phyloP scores from a whole-genome alignment of 2,329 filamentous ascomycete genomes.

The Monilinia laxa region DNA sequence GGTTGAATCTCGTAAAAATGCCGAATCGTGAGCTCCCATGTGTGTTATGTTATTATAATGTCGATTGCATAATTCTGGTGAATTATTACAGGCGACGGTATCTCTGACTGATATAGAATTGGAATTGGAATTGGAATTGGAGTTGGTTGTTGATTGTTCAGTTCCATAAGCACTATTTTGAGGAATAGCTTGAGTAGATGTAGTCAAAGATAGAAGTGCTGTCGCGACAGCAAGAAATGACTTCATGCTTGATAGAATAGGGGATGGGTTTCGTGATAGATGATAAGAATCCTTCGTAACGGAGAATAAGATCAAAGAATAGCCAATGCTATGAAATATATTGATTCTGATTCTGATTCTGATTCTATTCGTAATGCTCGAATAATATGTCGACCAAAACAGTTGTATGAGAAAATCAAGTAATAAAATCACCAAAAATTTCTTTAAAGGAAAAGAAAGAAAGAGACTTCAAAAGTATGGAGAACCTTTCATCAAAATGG shows the following conservation, averaged over 20 bases:
- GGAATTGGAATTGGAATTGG: slow-evolving; percentile 21
- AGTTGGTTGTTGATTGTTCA: slow-evolving; percentile 19
- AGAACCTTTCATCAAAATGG: slow-evolving; percentile 5
- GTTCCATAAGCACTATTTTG: slow-evolving; percentile 24
- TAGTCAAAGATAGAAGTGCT: slow-evolving; percentile 33
- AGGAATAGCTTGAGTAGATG: slow-evolving; percentile 31
- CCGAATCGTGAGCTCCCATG: slow-evolving; percentile 66
- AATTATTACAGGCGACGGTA: slow-evolving; percentile 69
- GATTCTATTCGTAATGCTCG: not conserved
- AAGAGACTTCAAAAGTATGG: slow-evolving; percentile 10
- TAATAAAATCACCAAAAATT: not conserved
- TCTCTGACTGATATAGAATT: slow-evolving; percentile 25
- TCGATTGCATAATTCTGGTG: slow-evolving; percentile 67
- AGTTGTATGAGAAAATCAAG: not conserved
- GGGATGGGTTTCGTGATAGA: not conserved
- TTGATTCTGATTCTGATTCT: not conserved
- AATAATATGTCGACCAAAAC: not conserved
- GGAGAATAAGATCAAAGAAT: not conserved
- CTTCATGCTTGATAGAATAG: slow-evolving; percentile 22
- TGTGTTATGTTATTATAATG: slow-evolving; percentile 75
- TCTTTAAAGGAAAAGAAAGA: slow-evolving; percentile 1
- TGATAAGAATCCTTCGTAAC: not conserved
- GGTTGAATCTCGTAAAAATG: slow-evolving; percentile 54
- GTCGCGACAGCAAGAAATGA: slow-evolving; percentile 31
- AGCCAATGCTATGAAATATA: not conserved